These are phyloP conservation scores for Pythium phragmitis DNA, from an alignment of 352 stramenopile genomes.

Conservation along the genomic window DNA sequence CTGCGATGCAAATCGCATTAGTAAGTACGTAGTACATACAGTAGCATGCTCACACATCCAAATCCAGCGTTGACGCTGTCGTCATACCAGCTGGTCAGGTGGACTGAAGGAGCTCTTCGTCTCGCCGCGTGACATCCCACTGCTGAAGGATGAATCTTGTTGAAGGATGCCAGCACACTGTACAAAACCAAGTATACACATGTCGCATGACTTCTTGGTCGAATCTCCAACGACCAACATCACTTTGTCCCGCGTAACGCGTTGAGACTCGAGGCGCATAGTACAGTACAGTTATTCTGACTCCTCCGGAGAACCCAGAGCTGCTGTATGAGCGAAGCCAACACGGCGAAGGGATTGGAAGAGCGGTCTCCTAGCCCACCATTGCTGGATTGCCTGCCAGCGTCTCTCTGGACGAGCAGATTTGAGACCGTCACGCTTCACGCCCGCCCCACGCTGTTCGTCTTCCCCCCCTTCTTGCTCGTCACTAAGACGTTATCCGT, in stretches of 20 bases:
- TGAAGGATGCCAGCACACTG: neutral
- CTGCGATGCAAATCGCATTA: neutral
- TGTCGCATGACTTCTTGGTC: neutral
- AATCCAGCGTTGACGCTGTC: neutral
- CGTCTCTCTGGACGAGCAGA: neutral
- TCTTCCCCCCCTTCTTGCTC: too few relatives aligned
- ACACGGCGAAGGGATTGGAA: neutral
- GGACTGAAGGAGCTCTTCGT: neutral
- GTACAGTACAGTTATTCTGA: neutral
- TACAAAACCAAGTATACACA: constrained; percentile 17
- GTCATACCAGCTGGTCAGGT: neutral
- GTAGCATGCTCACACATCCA: neutral
- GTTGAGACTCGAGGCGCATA: neutral
- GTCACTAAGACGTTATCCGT: neutral
- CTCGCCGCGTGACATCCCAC: neutral
- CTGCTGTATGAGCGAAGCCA: neutral
- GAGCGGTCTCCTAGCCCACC: neutral
- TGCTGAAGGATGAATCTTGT: constrained; percentile 8
- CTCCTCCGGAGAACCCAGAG: neutral
- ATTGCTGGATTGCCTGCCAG: neutral
- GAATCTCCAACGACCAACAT: constrained; percentile 9
- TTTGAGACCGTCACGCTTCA: constrained; percentile 1
- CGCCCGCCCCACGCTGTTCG: neutral
- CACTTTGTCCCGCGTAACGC: neutral
- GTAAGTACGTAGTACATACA: too few relatives aligned